These are phyloP conservation scores for Physcia stellaris DNA, from an alignment of 495 filamentous ascomycete genomes.

Conservation along the genomic window DNA sequence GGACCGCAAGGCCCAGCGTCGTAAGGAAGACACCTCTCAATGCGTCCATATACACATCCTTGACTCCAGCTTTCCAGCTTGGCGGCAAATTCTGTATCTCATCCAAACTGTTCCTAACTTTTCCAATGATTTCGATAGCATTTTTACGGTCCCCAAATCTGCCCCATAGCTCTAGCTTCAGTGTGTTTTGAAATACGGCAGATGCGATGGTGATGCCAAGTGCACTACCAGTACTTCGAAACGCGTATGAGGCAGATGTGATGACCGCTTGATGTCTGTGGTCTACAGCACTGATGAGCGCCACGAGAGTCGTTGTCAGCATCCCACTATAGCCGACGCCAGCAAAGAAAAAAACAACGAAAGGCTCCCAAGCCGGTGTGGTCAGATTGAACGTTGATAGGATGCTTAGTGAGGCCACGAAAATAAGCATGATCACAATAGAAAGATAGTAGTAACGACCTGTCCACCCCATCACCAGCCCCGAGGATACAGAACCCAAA, in stretches of 20 bases:
- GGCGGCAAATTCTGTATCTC: conserved; percentile 56
- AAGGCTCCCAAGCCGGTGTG: conserved; percentile 38
- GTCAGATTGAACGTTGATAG: conserved; percentile 34
- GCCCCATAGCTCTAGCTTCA: conserved; percentile 47
- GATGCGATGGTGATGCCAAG: conserved; percentile 19
- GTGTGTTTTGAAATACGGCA: conserved; percentile 20
- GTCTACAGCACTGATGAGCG: conserved; percentile 54
- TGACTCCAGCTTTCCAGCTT: conserved; percentile 56
- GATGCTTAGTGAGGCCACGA: conserved; percentile 27
- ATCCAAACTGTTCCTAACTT: conserved; percentile 59
- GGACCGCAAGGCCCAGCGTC: conserved; percentile 42
- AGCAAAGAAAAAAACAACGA: conserved; percentile 42
- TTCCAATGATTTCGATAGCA: conserved; percentile 52
- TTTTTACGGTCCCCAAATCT: conserved; percentile 52
- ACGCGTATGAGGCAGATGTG: conserved; percentile 10
- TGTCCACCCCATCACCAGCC: conserved; percentile 63
- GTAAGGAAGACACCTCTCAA: conserved; percentile 64
- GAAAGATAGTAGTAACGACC: conserved; percentile 49
- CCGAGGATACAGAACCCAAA: conserved; percentile 51
- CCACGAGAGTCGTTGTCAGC: conserved; percentile 53
- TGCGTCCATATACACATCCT: conserved; percentile 62
- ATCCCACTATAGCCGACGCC: conserved; percentile 55
- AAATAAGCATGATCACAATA: conserved; percentile 31
- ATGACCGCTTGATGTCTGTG: conserved; percentile 47
- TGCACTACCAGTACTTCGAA: conserved; percentile 10